A percentile compares a stretch with the other conserved stretches of the same genome.
Evolutionary conservation across 768 basidiomycete species (phyloP).

Genomic region (Tricholoma matsutake): DNA sequence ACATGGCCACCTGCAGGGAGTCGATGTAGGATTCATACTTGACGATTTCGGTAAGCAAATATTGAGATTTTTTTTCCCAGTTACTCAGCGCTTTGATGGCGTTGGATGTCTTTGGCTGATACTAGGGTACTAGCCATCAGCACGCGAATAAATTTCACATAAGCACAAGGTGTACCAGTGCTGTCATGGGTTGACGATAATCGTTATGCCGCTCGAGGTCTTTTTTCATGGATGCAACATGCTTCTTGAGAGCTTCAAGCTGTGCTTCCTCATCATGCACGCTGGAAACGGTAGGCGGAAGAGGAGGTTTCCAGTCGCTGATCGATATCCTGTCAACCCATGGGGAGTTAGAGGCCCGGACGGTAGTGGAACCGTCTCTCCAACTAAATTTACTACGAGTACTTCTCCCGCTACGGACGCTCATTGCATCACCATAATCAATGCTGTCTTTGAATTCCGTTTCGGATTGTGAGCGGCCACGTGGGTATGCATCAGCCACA

Average conservation of each 20-base stretch:
- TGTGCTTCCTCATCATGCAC: constrained; percentile 91
- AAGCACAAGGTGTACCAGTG: constrained; percentile 49
- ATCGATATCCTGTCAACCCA: constrained; percentile 75
- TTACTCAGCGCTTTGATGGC: constrained; percentile 77
- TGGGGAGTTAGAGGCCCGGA: constrained; percentile 66
- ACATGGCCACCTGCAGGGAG: constrained; percentile 80
- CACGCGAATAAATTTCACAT: constrained; percentile 6
- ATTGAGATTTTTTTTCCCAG: constrained; percentile 91
- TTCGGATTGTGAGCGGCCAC: constrained; percentile 56
- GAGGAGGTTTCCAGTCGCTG: constrained; percentile 93
- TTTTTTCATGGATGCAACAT: constrained; percentile 68
- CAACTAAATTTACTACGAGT: constrained; percentile 68
- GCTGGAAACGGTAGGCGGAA: constrained; percentile 80
- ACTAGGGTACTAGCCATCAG: constrained; percentile 46
- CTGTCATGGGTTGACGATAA: constrained; percentile 76
- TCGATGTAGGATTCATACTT: constrained; percentile 97
- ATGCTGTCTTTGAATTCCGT: constrained; percentile 44
- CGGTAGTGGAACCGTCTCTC: constrained; percentile 63
- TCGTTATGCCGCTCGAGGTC: constrained; percentile 85
- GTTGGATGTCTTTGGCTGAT: constrained; percentile 72
- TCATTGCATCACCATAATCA: constrained; percentile 61
- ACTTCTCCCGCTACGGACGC: constrained; percentile 74
- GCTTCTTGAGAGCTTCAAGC: constrained; percentile 82
- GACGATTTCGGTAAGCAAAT: constrained; percentile 86
- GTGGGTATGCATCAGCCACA: constrained; percentile 50